Conservation (phyloP, 805 yeast species). For the Starmera dryadoides region DNA sequence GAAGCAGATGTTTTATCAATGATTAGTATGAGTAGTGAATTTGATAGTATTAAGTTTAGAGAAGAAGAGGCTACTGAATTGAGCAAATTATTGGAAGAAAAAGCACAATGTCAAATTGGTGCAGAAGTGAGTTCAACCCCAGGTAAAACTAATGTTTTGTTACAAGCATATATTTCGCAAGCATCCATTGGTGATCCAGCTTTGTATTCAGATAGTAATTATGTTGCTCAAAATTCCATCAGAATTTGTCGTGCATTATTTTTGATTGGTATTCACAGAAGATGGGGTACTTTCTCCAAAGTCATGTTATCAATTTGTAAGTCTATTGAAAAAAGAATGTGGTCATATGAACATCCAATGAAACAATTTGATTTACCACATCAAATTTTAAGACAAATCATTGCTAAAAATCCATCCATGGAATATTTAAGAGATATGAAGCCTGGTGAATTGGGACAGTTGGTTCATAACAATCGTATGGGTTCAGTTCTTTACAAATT, state of each 20-base stretch:
- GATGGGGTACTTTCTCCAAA: constrained; percentile 83
- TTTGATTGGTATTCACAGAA: constrained; percentile 74
- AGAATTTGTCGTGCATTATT: constrained; percentile 91
- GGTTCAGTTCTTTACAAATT: constrained; percentile 56
- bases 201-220: constrained; percentile 75
- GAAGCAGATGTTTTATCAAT: constrained; percentile 89
- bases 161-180: constrained; percentile 84
- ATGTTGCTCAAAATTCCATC: constrained; percentile 92
- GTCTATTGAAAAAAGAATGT: constrained; percentile 72
- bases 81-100: constrained; percentile 46
- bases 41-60: constrained; percentile 81
- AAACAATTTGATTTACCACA: constrained; percentile 79
- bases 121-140: constrained; percentile 68
- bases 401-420: constrained; percentile 59
- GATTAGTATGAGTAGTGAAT: constrained; percentile 89
- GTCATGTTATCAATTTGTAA: constrained; percentile 77
- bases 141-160: constrained; percentile 79
- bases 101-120: constrained; percentile 76
- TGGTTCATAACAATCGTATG: constrained; percentile 75
- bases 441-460: constrained; percentile 75
- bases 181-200: constrained; percentile 72
- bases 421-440: constrained; percentile 69
- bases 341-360: constrained; percentile 91
- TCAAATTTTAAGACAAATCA: constrained; percentile 53
- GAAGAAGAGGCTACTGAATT: constrained; percentile 83